Evolutionary conservation across 2,329 filamentous ascomycete species (phyloP), one percentile per base, ranked within the genome.

Genomic region (Fusarium hostae): DNA sequence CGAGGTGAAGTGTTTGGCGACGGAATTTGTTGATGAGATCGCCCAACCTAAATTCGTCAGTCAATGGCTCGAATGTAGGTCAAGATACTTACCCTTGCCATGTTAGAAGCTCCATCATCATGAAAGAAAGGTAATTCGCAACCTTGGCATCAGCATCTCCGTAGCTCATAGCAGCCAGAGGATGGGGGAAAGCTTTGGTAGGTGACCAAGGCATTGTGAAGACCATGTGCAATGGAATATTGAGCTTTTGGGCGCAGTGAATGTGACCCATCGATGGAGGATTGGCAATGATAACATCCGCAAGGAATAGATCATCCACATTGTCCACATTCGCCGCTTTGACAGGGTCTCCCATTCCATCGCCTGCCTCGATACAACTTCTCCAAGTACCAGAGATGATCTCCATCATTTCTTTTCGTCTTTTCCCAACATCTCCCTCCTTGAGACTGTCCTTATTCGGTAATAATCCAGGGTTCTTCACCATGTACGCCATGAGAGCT

Each of bases 1-100:
- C 91, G 1, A 94, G 81, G 9, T 86, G 86, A 1, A 94, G 82
- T 32, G 83, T 87, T 48, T 87, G 85, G 63, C 87, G 86, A 34
- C 91, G 86, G 75, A 92, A 93, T 28, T 86, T 86, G 73, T 93
- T 94, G 79, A 94, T 91, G 8, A 94, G 78, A 75, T 94, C 92
- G 10, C 92, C 92, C 3, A 94, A 81, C 6, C 72, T 76, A 24
- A 3, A 9, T 16, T n/a, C 30, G 22, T 56, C 16, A 50, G 44
- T 30, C 20, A 40, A 32, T 32, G 44, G 47, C 15, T 59, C 10
- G 3, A 32, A 32, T 3, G 6, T 8, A 7, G 12, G 9, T 8
- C 9, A 24, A 28, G 28, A 18, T 51, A 77, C 45, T 54, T 62
- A 82, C 79, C 91, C 91, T 81, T 94, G 91, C 91, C 91, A 94